Evolutionary conservation across 83 land plant species (phyloP).

Genomic region (Picea abies): DNA sequence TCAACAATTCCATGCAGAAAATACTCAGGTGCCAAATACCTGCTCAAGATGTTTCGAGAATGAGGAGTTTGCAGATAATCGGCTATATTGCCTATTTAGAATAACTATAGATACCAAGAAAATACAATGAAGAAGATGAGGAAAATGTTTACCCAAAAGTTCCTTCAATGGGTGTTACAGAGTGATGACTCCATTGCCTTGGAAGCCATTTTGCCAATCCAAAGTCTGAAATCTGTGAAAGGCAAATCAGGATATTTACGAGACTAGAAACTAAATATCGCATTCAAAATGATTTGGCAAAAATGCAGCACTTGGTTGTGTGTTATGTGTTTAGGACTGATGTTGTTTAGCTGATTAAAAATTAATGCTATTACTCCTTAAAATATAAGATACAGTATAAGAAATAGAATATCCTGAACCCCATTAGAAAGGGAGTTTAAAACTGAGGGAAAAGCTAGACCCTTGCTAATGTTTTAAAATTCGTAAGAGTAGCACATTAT

Average conservation of each 20-base stretch:
- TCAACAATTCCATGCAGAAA: slow-evolving; percentile 69
- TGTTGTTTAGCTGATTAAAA: not conserved
- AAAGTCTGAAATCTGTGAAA: slow-evolving; percentile 91
- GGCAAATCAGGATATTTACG: not conserved
- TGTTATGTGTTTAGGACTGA: not conserved
- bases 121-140: no score
- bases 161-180: slow-evolving; percentile 94
- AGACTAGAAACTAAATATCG: not conserved
- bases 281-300: not conserved
- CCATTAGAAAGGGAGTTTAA: not conserved
- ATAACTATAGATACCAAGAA: not conserved
- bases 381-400: not conserved
- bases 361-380: not conserved
- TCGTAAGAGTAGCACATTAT: not conserved
- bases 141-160: slow-evolving; percentile 99
- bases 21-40: slow-evolving; percentile 68
- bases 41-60: slow-evolving; percentile 16
- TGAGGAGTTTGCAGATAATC: no score
- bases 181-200: slow-evolving; percentile 77
- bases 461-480: not conserved
- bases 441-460: not conserved
- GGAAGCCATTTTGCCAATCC: slow-evolving; percentile 96
- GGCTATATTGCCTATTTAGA: no score
- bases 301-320: not conserved
- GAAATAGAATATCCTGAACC: not conserved